These are phyloP conservation scores for Exophiala phaeomuriformis DNA, from an alignment of 2,329 filamentous ascomycete species.

Conservation along the genomic window DNA sequence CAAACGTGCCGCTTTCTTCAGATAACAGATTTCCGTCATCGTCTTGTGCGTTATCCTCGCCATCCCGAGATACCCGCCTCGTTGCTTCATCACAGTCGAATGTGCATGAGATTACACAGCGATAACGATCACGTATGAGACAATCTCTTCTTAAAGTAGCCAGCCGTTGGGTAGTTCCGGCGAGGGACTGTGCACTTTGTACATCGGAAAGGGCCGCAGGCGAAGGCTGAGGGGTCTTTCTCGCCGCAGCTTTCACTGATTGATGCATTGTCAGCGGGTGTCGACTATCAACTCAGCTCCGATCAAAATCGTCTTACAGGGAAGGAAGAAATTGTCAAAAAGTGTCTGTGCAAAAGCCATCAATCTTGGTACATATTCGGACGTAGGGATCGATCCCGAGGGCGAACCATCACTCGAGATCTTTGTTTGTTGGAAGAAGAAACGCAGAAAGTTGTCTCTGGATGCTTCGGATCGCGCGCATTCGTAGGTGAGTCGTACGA, in stretches of 20 bases:
- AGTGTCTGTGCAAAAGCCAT: conserved; percentile 19
- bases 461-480: conserved; percentile 17
- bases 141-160: conserved; percentile 21
- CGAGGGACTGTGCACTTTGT: conserved; percentile 4
- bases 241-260: conserved; percentile 21
- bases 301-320: conserved; percentile 13
- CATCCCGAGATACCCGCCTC: conserved; percentile 12
- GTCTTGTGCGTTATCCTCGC: conserved; percentile 15
- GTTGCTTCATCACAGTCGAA: conserved; percentile 19
- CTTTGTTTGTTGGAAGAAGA: conserved; percentile 12
- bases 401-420: conserved; percentile 8
- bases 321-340: conserved; percentile 22
- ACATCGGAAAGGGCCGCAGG: conserved; percentile 17
- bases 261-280: conserved; percentile 7
- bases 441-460: conserved; percentile 12
- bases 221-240: conserved; percentile 19
- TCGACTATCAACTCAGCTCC: not conserved
- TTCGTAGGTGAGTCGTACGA: conserved; percentile 25
- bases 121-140: conserved; percentile 23
- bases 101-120: conserved; percentile 19
- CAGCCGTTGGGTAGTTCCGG: conserved; percentile 18
- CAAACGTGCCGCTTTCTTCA: conserved; percentile 8
- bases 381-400: not conserved
- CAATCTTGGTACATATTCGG: conserved; percentile 6
- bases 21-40: conserved; percentile 18